These are phyloP conservation scores for Psidium guajava DNA, from an alignment of 345 rosid species.

Conservation along the genomic window DNA sequence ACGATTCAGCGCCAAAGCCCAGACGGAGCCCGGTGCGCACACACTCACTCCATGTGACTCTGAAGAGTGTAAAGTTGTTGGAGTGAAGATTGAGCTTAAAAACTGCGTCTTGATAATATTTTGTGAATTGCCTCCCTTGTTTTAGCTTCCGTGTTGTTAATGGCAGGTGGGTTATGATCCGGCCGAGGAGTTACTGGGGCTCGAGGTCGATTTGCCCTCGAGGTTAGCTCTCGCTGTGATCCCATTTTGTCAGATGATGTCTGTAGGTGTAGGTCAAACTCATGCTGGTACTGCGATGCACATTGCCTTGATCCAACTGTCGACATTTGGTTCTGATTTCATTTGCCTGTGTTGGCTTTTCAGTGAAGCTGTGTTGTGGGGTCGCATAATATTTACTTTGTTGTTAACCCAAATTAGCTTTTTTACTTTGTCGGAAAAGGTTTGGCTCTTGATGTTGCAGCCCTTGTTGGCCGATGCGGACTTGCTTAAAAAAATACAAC, in stretches of 20 bases:
- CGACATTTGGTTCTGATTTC: not conserved
- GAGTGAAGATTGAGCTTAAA: not conserved
- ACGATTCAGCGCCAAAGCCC: not conserved
- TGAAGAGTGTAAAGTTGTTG: not conserved
- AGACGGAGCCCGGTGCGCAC: not conserved
- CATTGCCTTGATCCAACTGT: not conserved
- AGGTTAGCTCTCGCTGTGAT: slow-evolving; percentile 20
- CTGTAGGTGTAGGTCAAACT: not conserved
- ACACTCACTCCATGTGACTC: not conserved
- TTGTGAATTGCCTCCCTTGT: not conserved
- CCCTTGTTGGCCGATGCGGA: not conserved
- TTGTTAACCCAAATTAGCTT: not conserved
- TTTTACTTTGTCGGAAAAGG: not conserved
- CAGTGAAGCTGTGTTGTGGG: not conserved
- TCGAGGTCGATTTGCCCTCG: slow-evolving; percentile 47
- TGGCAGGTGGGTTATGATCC: slow-evolving; percentile 67
- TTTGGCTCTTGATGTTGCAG: not conserved
- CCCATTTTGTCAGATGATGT: not conserved
- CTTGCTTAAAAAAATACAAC: not conserved
- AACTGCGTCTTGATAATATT: not conserved
- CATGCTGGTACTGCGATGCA: not conserved
- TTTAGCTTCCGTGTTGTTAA: not conserved
- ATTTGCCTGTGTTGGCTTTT: not conserved
- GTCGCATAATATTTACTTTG: not conserved
- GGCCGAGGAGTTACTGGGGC: slow-evolving; percentile 63